Evolutionary conservation across 2,329 filamentous ascomycete genomes (phyloP).

Genomic region (Pseudocercospora ulei): DNA sequence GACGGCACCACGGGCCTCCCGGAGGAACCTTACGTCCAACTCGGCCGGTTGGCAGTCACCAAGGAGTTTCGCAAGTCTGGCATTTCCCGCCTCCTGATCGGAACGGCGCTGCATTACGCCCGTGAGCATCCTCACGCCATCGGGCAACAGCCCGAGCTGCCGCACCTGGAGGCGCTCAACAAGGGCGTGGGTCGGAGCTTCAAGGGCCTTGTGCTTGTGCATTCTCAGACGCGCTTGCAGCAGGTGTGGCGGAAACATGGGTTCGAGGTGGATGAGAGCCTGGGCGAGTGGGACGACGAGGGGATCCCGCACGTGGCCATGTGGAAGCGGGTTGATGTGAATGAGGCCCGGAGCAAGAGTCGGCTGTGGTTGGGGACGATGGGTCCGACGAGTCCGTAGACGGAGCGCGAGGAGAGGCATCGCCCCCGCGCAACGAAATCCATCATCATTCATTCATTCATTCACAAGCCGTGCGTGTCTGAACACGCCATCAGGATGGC

Average conservation of each 20-base stretch:
- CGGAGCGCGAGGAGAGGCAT: no score
- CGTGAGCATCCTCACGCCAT: conserved; percentile 47
- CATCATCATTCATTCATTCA: no score
- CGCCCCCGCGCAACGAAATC: no score
- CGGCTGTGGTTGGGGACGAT: conserved; percentile 21
- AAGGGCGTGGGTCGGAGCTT: conserved; percentile 45
- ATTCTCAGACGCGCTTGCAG: conserved; percentile 62
- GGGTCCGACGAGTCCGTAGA: conserved; percentile 2
- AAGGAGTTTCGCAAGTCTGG: conserved; percentile 40
- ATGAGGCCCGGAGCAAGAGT: conserved; percentile 24
- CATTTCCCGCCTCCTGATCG: conserved; percentile 58
- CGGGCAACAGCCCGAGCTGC: conserved; percentile 32
- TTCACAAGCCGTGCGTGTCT: no score
- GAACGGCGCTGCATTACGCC: conserved; percentile 59
- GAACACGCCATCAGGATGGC: no score
- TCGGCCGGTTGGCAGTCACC: conserved; percentile 67
- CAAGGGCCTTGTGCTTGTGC: conserved; percentile 66
- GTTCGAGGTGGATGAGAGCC: conserved; percentile 60
- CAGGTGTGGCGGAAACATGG: conserved; percentile 61
- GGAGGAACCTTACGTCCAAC: conserved; percentile 71
- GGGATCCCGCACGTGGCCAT: conserved; percentile 79
- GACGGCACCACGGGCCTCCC: no score
- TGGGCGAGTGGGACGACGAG: conserved; percentile 74
- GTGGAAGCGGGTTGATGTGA: conserved; percentile 49
- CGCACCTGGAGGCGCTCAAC: conserved; percentile 31